A percentile compares a stretch with the other conserved stretches of the same genome.
These are phyloP conservation scores for Tillandsia leiboldiana DNA, from an alignment of 176 grass and related monocot genomes.

Conservation along the genomic window DNA sequence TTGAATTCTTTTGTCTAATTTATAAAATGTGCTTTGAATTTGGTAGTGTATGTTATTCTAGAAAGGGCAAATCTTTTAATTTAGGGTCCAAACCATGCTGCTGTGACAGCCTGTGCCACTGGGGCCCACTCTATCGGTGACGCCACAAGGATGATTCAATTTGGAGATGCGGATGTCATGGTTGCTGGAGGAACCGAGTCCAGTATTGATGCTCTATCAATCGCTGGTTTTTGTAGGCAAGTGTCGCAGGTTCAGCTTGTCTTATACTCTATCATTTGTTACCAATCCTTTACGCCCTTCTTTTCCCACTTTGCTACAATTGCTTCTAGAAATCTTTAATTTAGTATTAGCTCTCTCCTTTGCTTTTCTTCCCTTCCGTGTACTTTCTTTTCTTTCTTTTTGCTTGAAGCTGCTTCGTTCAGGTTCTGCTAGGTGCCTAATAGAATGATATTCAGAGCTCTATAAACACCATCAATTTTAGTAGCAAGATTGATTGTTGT, in stretches of 20 bases:
- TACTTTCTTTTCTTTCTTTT: not conserved
- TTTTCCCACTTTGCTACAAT: not conserved
- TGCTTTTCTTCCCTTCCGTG: not conserved
- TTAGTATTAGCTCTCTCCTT: conserved; percentile 2
- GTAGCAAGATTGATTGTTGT: not conserved
- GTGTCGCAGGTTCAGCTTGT: conserved; percentile 13
- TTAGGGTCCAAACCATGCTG: conserved; percentile 97
- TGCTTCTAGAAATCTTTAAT: not conserved
- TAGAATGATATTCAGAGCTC: not conserved
- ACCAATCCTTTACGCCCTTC: too few relatives aligned
- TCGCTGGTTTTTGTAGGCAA: conserved; percentile 92
- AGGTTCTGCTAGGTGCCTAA: not conserved
- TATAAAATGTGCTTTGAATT: not conserved
- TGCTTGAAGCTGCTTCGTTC: not conserved
- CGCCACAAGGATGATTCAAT: conserved; percentile 88
- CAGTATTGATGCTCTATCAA: conserved; percentile 89
- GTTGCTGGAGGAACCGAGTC: conserved; percentile 82
- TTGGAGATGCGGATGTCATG: conserved; percentile 98
- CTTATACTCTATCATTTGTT: too few relatives aligned
- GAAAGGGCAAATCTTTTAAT: conserved; percentile 25
- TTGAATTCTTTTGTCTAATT: not conserved
- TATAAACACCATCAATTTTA: not conserved
- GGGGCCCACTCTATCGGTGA: conserved; percentile 95
- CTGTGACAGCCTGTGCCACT: conserved; percentile 86
- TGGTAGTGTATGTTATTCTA: conserved; percentile 3